phyloP scores from a whole-genome alignment of 208 protist genomes.

The Leishmania tarentolae region DNA sequence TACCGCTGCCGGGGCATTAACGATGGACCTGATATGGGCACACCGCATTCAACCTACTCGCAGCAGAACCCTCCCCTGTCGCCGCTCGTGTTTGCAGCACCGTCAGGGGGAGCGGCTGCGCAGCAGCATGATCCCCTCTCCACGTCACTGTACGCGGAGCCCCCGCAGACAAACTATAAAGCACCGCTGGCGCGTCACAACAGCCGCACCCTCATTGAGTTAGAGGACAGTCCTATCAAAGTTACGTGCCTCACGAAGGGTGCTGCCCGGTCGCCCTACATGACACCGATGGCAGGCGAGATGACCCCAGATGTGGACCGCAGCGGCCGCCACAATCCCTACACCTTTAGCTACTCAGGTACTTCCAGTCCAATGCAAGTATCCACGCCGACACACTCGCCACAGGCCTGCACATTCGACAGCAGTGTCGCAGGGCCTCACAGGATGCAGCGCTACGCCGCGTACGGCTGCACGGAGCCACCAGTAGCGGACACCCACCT shows the following conservation, averaged over 20 bases:
- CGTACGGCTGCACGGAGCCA: background rate
- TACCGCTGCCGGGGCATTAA: background rate
- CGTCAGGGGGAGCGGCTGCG: slow-evolving; percentile 21
- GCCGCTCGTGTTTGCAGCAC: slow-evolving; percentile 46
- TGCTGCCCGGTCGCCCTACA: slow-evolving; percentile 45
- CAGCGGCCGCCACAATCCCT: slow-evolving; percentile 35
- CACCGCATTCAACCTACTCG: background rate
- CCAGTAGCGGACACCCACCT: slow-evolving; percentile 11
- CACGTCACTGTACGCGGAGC: slow-evolving; percentile 31
- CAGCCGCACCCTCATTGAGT: slow-evolving; percentile 37
- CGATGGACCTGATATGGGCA: background rate
- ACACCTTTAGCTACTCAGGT: slow-evolving; percentile 53
- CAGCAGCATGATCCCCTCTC: slow-evolving; percentile 28
- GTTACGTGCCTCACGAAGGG: slow-evolving; percentile 55
- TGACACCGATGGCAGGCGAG: slow-evolving; percentile 28
- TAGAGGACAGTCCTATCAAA: slow-evolving; percentile 60
- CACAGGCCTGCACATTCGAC: slow-evolving; percentile 9
- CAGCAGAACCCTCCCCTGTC: slow-evolving; percentile 25
- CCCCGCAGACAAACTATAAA: slow-evolving; percentile 43
- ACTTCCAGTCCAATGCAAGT: slow-evolving; percentile 39
- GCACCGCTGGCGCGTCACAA: slow-evolving; percentile 29
- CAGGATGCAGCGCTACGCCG: background rate
- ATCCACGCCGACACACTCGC: slow-evolving; percentile 36
- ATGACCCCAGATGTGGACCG: slow-evolving; percentile 27
- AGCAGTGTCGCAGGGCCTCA: background rate